phyloP scores from a whole-genome alignment of 306 rosid genomes.

The Malus orientalis region DNA sequence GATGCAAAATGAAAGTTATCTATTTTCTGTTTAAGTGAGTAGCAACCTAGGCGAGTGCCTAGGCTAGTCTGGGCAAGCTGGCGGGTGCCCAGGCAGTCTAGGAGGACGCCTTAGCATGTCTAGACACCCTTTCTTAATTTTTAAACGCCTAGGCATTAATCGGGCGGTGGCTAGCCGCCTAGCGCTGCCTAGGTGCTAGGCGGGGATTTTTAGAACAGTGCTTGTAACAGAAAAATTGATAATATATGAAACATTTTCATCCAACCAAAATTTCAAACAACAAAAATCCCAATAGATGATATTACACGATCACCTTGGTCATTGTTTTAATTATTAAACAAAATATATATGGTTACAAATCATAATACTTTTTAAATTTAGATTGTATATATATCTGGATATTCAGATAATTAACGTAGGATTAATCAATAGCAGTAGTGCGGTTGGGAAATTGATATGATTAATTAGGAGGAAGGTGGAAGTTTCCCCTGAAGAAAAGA shows the following conservation, averaged over 20 bases:
- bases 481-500: slow-evolving; percentile 34
- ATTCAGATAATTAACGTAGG: not conserved
- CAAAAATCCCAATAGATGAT: not conserved
- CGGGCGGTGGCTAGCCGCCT: no score
- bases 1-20: no score
- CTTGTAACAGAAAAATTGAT: no score
- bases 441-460: not conserved
- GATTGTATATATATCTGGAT: not conserved
- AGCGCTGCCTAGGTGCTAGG: no score
- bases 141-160: no score
- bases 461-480: slow-evolving; percentile 26
- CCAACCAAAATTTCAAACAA: not conserved
- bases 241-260: not conserved
- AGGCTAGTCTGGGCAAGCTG: no score
- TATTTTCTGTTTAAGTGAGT: no score
- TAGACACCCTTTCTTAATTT: no score
- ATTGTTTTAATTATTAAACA: not conserved
- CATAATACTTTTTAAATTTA: not conserved
- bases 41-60: no score
- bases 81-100: no score
- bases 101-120: no score
- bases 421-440: not conserved
- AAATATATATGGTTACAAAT: not conserved
- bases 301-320: not conserved
- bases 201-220: no score